phyloP scores from a whole-genome alignment of 1,284 basidiomycete species.

The Athelia sp. region DNA sequence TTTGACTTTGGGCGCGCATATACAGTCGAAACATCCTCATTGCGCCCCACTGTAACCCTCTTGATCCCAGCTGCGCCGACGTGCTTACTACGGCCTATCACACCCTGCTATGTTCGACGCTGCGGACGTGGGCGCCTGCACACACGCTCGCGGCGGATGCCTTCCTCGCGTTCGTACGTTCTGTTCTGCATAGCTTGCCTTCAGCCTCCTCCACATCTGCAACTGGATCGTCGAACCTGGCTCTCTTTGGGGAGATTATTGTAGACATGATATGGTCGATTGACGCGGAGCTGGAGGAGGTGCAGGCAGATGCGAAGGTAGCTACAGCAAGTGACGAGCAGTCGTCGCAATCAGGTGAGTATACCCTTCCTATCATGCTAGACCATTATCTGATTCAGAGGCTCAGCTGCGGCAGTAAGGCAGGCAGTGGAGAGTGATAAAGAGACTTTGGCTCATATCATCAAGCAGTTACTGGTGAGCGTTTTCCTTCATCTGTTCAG shows the following conservation, averaged over 20 bases:
- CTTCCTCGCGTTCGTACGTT: slow-evolving; percentile 60
- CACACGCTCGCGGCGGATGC: slow-evolving; percentile 38
- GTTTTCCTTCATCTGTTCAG: slow-evolving; percentile 1
- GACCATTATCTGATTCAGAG: slow-evolving; percentile 16
- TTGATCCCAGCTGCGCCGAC: slow-evolving; percentile 46
- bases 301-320: slow-evolving; percentile 50
- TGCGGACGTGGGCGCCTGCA: slow-evolving; percentile 50
- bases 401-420: slow-evolving; percentile 34
- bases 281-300: slow-evolving; percentile 71
- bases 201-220: slow-evolving; percentile 55
- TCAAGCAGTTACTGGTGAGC: slow-evolving; percentile 65
- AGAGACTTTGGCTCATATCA: slow-evolving; percentile 48
- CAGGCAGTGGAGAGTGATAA: slow-evolving; percentile 58
- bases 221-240: slow-evolving; percentile 30
- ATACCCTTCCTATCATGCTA: slow-evolving; percentile 19
- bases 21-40: slow-evolving; percentile 54
- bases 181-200: slow-evolving; percentile 55
- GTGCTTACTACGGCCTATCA: slow-evolving; percentile 61
- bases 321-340: slow-evolving; percentile 23
- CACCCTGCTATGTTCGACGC: slow-evolving; percentile 52
- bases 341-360: slow-evolving; percentile 24
- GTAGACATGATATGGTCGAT: slow-evolving; percentile 78
- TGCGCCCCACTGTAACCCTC: slow-evolving; percentile 50
- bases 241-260: slow-evolving; percentile 58
- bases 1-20: background rate